These are phyloP conservation scores for Piromyces finnis DNA, from an alignment of 192 early-diverging fungal species.

Conservation along the genomic window DNA sequence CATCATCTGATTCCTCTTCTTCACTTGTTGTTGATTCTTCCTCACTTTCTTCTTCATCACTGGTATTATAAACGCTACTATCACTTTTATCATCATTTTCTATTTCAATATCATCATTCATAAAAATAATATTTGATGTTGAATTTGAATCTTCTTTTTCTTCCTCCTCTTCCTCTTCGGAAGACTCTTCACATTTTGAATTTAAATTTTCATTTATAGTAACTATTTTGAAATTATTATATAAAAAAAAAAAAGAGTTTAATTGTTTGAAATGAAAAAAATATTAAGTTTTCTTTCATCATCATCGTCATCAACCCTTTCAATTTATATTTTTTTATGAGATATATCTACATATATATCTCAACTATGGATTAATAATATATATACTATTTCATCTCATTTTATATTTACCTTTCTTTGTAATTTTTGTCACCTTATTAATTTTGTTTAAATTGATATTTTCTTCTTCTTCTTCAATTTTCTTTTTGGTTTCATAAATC, in stretches of 20 bases:
- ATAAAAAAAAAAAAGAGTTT: too few species aligned
- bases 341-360: too few species aligned
- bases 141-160: too few species aligned
- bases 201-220: not conserved
- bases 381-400: too few species aligned
- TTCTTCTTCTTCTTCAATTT: not conserved
- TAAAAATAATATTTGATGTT: too few species aligned
- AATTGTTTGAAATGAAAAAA: too few species aligned
- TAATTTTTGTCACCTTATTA: not conserved
- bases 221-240: not conserved
- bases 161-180: not conserved
- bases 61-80: not conserved
- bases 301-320: too few species aligned
- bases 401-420: not conserved
- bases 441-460: not conserved
- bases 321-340: too few species aligned
- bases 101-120: too few species aligned
- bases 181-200: not conserved
- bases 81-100: not conserved
- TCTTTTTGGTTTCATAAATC: not conserved
- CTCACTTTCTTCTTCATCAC: not conserved
- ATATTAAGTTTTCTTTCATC: too few species aligned
- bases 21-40: not conserved
- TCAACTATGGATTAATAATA: too few species aligned
- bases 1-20: not conserved